Conservation (phyloP, 2,329 filamentous ascomycete species). For the Paraphoma sp. region DNA sequence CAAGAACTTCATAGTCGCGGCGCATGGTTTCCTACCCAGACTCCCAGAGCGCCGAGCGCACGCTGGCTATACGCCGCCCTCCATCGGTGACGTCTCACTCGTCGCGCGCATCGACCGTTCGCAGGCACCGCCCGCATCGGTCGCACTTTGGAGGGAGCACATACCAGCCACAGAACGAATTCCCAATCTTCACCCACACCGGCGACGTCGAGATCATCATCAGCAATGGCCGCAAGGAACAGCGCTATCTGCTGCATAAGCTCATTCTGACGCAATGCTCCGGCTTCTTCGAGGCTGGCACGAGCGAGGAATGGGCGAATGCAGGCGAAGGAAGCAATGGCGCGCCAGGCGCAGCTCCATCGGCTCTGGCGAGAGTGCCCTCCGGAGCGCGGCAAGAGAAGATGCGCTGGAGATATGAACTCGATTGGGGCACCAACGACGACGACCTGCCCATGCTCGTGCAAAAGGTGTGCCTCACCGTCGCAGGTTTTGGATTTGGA, state of each 20-base stretch:
- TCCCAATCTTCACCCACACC: conserved; percentile 86
- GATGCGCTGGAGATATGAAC: conserved; percentile 83
- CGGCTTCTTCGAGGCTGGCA: conserved; percentile 90
- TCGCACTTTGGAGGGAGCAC: conserved; percentile 76
- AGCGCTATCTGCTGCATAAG: conserved; percentile 84
- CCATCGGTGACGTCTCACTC: conserved; percentile 66
- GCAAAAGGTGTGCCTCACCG: conserved; percentile 66
- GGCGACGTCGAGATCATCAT: conserved; percentile 93
- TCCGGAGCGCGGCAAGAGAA: conserved; percentile 54
- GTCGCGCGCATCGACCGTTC: conserved; percentile 59
- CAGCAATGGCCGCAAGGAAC: conserved; percentile 71
- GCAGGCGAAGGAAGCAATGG: conserved; percentile 39
- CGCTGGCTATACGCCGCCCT: conserved; percentile 66
- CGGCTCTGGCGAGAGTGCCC: conserved; percentile 49
- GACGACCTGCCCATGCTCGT: conserved; percentile 87
- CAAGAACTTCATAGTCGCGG: conserved; percentile 13
- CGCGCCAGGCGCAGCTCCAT: conserved; percentile 20
- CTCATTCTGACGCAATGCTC: conserved; percentile 89
- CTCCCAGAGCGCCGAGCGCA: conserved; percentile 56
- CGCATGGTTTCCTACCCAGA: conserved; percentile 71
- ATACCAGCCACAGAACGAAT: conserved; percentile 82
- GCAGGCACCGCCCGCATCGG: conserved; percentile 77
- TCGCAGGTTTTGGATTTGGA: background rate
- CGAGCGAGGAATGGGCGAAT: conserved; percentile 77
- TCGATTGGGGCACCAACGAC: conserved; percentile 74